Conservation (phyloP, 1,284 basidiomycete species). For the Stereum hirsutum region DNA sequence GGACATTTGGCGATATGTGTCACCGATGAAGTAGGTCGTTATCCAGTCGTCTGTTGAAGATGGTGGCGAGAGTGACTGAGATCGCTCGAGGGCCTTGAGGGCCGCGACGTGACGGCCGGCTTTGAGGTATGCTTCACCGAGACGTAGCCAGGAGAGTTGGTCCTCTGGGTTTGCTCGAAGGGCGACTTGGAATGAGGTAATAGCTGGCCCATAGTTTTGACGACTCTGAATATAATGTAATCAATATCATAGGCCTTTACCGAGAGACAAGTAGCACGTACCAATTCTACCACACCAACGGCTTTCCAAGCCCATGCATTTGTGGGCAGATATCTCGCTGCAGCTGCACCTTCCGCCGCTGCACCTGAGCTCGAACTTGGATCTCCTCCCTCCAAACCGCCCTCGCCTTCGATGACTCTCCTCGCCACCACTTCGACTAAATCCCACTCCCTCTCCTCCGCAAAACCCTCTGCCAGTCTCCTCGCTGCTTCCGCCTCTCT, state of each 20-base stretch:
- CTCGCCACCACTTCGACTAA: constrained; percentile 90
- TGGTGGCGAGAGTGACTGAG: constrained; percentile 59
- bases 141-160: constrained; percentile 75
- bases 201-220: constrained; percentile 70
- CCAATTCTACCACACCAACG: constrained; percentile 87
- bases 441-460: constrained; percentile 93
- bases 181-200: constrained; percentile 83
- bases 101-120: constrained; percentile 87
- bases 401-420: constrained; percentile 89
- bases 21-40: constrained; percentile 77
- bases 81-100: constrained; percentile 78
- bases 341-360: constrained; percentile 33
- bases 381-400: constrained; percentile 49
- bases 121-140: constrained; percentile 88
- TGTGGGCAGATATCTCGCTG: constrained; percentile 55
- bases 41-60: constrained; percentile 88
- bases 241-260: too few relatives aligned
- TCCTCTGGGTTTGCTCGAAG: constrained; percentile 79
- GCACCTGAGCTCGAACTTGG: constrained; percentile 34
- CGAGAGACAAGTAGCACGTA: too few relatives aligned
- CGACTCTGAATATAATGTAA: constrained; percentile 42
- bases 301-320: constrained; percentile 99
- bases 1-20: constrained; percentile 79
- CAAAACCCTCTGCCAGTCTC: constrained; percentile 82
- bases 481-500: constrained; percentile 82